phyloP scores from a whole-genome alignment of 768 basidiomycete genomes.

The Mycena galopus region DNA sequence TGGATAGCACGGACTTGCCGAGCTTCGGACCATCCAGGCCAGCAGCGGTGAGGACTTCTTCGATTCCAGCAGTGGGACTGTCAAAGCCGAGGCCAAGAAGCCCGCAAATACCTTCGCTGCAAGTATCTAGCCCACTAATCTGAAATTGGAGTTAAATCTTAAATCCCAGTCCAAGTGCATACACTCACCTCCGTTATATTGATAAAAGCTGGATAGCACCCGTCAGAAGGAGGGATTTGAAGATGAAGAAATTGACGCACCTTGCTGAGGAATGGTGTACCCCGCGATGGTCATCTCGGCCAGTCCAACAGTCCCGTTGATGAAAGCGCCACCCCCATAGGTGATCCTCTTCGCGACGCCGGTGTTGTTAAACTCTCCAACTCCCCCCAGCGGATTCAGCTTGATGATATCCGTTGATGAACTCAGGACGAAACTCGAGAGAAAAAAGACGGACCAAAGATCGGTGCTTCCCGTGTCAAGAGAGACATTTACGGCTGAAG shows the following conservation, averaged over 20 bases:
- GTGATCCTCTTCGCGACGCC: not conserved
- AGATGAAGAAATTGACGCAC: not conserved
- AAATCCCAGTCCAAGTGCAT: not conserved
- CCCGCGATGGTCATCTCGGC: slow-evolving; percentile 12
- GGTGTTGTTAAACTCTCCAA: slow-evolving; percentile 7
- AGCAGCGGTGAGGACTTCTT: not conserved
- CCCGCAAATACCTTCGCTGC: slow-evolving; percentile 2
- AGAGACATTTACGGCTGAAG: slow-evolving; percentile 7
- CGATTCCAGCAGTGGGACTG: not conserved
- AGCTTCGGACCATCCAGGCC: slow-evolving; percentile 2
- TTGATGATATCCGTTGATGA: not conserved
- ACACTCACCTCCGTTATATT: slow-evolving; percentile 16
- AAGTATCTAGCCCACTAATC: not conserved
- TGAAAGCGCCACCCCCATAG: slow-evolving; percentile 14
- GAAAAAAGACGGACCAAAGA: slow-evolving; percentile 6
- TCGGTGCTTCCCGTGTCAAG: slow-evolving; percentile 31
- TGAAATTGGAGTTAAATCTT: not conserved
- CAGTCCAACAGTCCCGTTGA: slow-evolving; percentile 20
- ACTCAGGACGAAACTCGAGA: not conserved
- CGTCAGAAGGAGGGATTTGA: not conserved
- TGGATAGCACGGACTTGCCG: slow-evolving; percentile 25
- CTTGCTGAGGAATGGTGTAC: slow-evolving; percentile 21
- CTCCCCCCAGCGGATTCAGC: not conserved
- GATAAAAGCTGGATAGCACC: slow-evolving; percentile 14
- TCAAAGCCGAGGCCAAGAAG: slow-evolving; percentile 27